Evolutionary conservation across 176 grass and related monocot species (phyloP).

Genomic region (Triticum monococcum): DNA sequence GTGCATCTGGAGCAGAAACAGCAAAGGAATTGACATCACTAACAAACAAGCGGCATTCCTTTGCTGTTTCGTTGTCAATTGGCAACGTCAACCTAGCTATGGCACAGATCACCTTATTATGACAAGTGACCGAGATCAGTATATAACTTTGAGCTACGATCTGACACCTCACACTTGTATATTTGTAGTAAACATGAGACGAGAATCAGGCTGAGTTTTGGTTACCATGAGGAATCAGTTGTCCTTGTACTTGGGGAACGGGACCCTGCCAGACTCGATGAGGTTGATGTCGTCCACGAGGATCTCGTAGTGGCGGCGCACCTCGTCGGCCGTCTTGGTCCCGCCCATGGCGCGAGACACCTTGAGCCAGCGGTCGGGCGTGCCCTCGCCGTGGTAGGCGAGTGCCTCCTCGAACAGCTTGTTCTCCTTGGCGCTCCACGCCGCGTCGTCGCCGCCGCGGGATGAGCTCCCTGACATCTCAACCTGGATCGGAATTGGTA

Average conservation of each 20-base stretch:
- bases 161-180: not conserved
- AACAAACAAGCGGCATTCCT: not conserved
- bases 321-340: constrained; percentile 74
- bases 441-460: not conserved
- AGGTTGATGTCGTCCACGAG: constrained; percentile 55
- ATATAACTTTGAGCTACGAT: not conserved
- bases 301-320: constrained; percentile 68
- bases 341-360: constrained; percentile 73
- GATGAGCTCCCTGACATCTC: constrained; percentile 51
- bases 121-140: not conserved
- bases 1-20: not conserved
- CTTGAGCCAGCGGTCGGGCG: constrained; percentile 85
- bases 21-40: not conserved
- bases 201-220: not conserved
- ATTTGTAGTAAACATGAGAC: not conserved
- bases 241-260: constrained; percentile 63
- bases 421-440: constrained; percentile 75
- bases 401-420: constrained; percentile 89
- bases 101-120: not conserved
- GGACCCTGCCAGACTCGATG: constrained; percentile 55
- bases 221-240: constrained; percentile 22
- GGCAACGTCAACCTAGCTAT: not conserved
- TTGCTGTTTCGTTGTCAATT: not conserved
- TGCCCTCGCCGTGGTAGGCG: constrained; percentile 63
- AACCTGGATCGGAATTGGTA: not conserved